Base-by-base conservation (phyloP, 805 yeast species). In the Metschnikowia reukaufii region DNA sequence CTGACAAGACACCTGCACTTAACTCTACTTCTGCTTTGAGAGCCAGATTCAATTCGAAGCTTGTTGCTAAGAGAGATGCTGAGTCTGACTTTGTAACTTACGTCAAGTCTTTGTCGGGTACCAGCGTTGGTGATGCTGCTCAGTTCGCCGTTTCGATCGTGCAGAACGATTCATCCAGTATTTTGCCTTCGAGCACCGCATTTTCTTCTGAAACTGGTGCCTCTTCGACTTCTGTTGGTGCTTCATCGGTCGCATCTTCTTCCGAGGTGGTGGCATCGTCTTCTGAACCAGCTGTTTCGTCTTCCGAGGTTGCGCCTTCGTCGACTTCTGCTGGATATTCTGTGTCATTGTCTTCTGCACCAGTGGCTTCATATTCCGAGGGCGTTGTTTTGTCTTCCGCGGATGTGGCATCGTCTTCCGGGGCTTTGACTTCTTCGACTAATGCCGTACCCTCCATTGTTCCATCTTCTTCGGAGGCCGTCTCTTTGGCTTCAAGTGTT, bases 1-100 rank as follows among this genome's bases (percentile, higher is more conserved):
- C 47, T 13, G 57, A 57, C 32, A 44, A 59, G 52, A 39, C 57
- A 12, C 68, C 72, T 38, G 58, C 63, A 30, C 52, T 67, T 23
- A 71, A 71, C 68, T 69, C 75, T 32, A 67, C 75, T 53, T 65
- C 67, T 48, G 70, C 70, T 31, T 57, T 68, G 60, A 68, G 69
- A 62, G 70, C 60, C 61, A 68, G 75, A 67, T 55, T 55, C 55
- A 47, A 46, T 52, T 36, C 56, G 12, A 43, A 55, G 39, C 61
- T 67, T 45, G 56, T 64, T 48, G 56, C 56, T 50, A 61, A 61
- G 57, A 68, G 68, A 61, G 74, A 65, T 49, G 71, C 45, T 20
- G 50, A 36, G 15, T 38, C 58, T 19, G 62, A 57, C 53, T 60
- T 65, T 41, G 49, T 55, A 35, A 57, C 54, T 16, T 46, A 54